These are phyloP conservation scores for Prunus campanulata DNA, from an alignment of 306 rosid species.

Conservation along the genomic window DNA sequence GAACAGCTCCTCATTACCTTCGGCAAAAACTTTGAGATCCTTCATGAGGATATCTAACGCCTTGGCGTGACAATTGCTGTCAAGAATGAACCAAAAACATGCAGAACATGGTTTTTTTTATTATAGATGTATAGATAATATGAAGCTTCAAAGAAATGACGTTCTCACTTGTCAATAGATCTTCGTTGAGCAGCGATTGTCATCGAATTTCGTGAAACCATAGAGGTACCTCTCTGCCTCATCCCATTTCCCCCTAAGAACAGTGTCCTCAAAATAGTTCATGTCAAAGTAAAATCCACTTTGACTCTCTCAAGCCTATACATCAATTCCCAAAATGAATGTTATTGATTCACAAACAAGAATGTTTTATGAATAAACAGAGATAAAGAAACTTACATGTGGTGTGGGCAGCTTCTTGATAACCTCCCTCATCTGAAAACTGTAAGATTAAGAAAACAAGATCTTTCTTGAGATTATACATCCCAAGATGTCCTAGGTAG, in stretches of 20 bases:
- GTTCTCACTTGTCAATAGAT: slow-evolving; percentile 39
- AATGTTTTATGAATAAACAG: not conserved
- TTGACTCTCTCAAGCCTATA: slow-evolving; percentile 47
- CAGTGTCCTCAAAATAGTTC: slow-evolving; percentile 32
- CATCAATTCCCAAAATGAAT: not conserved
- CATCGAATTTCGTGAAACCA: slow-evolving; percentile 29
- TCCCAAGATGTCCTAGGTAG: not conserved
- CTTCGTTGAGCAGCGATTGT: slow-evolving; percentile 30
- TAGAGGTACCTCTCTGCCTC: slow-evolving; percentile 43
- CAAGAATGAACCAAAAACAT: too few species aligned
- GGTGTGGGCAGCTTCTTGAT: slow-evolving; percentile 26
- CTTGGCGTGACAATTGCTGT: too few species aligned
- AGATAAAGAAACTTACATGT: slow-evolving; percentile 18
- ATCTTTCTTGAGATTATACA: slow-evolving; percentile 19
- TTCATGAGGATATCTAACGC: too few species aligned
- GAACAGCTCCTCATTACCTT: too few species aligned
- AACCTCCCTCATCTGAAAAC: slow-evolving; percentile 33
- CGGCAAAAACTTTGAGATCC: too few species aligned
- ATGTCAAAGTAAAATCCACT: slow-evolving; percentile 39
- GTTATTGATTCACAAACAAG: not conserved
- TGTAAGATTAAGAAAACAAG: slow-evolving; percentile 29
- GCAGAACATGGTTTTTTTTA: too few species aligned
- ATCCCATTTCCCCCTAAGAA: slow-evolving; percentile 38
- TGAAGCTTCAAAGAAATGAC: not conserved
- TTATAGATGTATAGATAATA: too few species aligned